Conservation (phyloP, 2,329 filamentous ascomycete genomes). For the Fusarium sp. region DNA sequence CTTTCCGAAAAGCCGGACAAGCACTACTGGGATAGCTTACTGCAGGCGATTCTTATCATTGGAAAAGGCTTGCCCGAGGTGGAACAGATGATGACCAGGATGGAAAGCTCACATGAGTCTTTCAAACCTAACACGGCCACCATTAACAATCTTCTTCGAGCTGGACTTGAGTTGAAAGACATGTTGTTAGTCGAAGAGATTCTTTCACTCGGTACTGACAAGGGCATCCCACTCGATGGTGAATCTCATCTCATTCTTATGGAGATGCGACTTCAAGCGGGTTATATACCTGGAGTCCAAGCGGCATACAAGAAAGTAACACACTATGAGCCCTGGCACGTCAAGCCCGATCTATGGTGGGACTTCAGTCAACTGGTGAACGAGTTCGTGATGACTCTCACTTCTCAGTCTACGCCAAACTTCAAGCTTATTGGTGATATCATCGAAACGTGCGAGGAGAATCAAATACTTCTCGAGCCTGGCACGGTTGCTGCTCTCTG, state of each 20-base stretch:
- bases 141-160: constrained; percentile 80
- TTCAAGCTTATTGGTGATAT: constrained; percentile 80
- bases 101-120: constrained; percentile 70
- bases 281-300: constrained; percentile 77
- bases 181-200: constrained; percentile 80
- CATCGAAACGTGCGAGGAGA: constrained; percentile 77
- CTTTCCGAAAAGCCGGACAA: constrained; percentile 60
- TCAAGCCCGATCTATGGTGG: constrained; percentile 56
- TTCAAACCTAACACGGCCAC: constrained; percentile 73
- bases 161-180: constrained; percentile 77
- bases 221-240: constrained; percentile 74
- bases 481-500: constrained; percentile 81
- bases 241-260: constrained; percentile 80
- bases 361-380: constrained; percentile 75
- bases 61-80: constrained; percentile 71
- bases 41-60: constrained; percentile 77
- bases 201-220: constrained; percentile 72
- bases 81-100: constrained; percentile 72
- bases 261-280: constrained; percentile 77
- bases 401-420: constrained; percentile 68
- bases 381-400: constrained; percentile 76
- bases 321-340: constrained; percentile 52
- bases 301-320: constrained; percentile 67
- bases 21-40: constrained; percentile 75
- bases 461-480: constrained; percentile 75